A percentile compares a stretch with the other conserved stretches of the same genome.
Conservation (phyloP, 352 stramenopile species). For the Phytophthora sp. region DNA sequence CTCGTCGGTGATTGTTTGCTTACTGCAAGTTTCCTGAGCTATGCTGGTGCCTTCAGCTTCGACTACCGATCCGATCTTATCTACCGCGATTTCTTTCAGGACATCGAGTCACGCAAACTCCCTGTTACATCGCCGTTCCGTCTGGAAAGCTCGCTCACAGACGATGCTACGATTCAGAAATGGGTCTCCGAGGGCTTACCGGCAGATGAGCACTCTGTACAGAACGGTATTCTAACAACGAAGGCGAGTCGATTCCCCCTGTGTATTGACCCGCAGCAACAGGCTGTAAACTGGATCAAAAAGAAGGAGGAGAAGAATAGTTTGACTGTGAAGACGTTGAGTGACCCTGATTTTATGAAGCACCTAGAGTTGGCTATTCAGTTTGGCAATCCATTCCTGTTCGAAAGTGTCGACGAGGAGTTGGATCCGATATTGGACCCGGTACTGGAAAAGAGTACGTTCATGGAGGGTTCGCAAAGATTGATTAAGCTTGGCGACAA, state of each 20-base stretch:
- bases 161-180: slow-evolving; percentile 93
- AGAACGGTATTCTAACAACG: slow-evolving; percentile 96
- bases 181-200: slow-evolving; percentile 95
- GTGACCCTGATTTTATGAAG: slow-evolving; percentile 96
- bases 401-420: slow-evolving; percentile 95
- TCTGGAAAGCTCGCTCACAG: slow-evolving; percentile 92
- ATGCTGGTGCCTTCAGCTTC: slow-evolving; percentile 92
- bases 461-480: slow-evolving; percentile 89
- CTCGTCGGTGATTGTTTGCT: slow-evolving; percentile 92
- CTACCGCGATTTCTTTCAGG: slow-evolving; percentile 89
- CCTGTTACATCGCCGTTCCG: slow-evolving; percentile 90
- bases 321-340: slow-evolving; percentile 94
- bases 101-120: slow-evolving; percentile 77
- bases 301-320: slow-evolving; percentile 94
- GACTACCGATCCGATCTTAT: slow-evolving; percentile 91
- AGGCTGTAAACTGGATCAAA: slow-evolving; percentile 97
- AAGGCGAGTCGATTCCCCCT: slow-evolving; percentile 94
- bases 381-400: slow-evolving; percentile 96
- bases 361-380: slow-evolving; percentile 94
- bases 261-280: slow-evolving; percentile 96
- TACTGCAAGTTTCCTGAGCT: slow-evolving; percentile 91
- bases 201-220: slow-evolving; percentile 94
- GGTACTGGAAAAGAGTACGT: slow-evolving; percentile 93
- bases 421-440: slow-evolving; percentile 95
- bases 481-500: slow-evolving; percentile 95